These are phyloP conservation scores for Giardia duodenalis DNA, from an alignment of 208 protist genomes.

Conservation along the genomic window DNA sequence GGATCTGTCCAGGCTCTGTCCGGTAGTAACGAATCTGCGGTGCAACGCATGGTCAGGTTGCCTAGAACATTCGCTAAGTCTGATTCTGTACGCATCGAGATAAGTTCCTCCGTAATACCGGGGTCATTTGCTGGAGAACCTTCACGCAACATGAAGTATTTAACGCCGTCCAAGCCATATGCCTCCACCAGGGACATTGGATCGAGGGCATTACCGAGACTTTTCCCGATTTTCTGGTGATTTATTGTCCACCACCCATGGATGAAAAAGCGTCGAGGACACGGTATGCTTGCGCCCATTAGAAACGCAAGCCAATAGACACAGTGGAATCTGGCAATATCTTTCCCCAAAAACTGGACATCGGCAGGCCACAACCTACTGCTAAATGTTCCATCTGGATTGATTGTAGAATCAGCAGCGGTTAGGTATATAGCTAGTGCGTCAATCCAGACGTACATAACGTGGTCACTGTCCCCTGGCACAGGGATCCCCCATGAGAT, in stretches of 20 bases:
- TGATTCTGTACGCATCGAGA: not conserved
- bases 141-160: conserved; percentile 31
- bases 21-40: not conserved
- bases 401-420: too few species aligned
- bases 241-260: conserved; percentile 70
- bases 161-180: conserved; percentile 39
- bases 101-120: not conserved
- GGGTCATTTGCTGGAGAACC: not conserved
- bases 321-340: conserved; percentile 95
- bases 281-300: conserved; percentile 67
- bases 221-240: conserved; percentile 82
- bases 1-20: not conserved
- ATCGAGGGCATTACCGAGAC: conserved; percentile 82
- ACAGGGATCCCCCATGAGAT: conserved; percentile 86
- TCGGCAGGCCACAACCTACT: conserved; percentile 50
- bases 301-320: conserved; percentile 97
- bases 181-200: conserved; percentile 59
- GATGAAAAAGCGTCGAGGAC: conserved; percentile 57
- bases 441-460: conserved; percentile 98
- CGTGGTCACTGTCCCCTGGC: conserved; percentile 64
- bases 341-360: conserved; percentile 83
- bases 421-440: conserved; percentile 95
- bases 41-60: conserved; percentile 24
- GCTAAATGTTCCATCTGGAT: conserved; percentile 40
- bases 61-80: conserved; percentile 34